A percentile compares a stretch with the other conserved stretches of the same genome.
Evolutionary conservation across 75 land plant species (phyloP).

Genomic region (Pinus taeda): DNA sequence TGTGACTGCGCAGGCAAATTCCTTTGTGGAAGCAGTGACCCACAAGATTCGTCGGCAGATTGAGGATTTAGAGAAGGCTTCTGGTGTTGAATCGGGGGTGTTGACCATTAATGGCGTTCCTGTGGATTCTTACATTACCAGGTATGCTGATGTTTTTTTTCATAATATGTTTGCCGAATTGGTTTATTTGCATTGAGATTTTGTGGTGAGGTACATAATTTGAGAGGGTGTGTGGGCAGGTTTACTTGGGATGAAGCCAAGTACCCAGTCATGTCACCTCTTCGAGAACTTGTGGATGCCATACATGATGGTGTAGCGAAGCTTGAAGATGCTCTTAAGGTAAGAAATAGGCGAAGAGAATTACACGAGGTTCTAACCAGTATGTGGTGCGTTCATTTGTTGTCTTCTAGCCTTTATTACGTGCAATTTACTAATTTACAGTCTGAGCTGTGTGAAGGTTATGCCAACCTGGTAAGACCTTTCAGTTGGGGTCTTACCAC

Average conservation of each 20-base stretch:
- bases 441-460: too few species aligned
- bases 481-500: too few species aligned
- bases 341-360: slow-evolving; percentile 4
- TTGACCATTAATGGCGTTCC: slow-evolving; percentile 83
- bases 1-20: slow-evolving; percentile 53
- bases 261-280: slow-evolving; percentile 90
- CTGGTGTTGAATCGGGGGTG: slow-evolving; percentile 46
- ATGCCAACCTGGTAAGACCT: too few species aligned
- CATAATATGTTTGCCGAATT: background rate
- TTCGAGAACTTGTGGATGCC: slow-evolving; percentile 76
- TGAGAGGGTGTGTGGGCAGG: slow-evolving; percentile 26
- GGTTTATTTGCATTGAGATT: background rate
- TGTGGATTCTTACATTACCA: slow-evolving; percentile 85
- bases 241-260: slow-evolving; percentile 98
- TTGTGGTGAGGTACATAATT: background rate
- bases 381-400: background rate
- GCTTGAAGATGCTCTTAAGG: slow-evolving; percentile 98
- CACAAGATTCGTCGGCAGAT: slow-evolving; percentile 88
- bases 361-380: background rate
- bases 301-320: slow-evolving; percentile 73
- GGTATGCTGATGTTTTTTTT: slow-evolving; percentile 23
- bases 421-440: background rate
- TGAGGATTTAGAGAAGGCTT: slow-evolving; percentile 74
- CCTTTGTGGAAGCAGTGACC: slow-evolving; percentile 78
- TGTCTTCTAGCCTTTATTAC: background rate